phyloP scores from a whole-genome alignment of 306 rosid genomes.

The Nissolia schottii region DNA sequence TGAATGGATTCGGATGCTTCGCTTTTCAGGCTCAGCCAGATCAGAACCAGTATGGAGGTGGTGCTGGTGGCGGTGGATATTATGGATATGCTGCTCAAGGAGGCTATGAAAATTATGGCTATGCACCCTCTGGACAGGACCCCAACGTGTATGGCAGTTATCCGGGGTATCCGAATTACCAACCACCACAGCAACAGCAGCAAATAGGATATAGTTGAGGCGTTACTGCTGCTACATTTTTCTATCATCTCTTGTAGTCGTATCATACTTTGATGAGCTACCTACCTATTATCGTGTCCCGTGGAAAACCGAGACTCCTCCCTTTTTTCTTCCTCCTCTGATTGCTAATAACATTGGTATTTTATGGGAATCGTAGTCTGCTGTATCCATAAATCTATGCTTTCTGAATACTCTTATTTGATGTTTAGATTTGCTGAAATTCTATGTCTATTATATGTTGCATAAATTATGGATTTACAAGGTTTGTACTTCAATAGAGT shows the following conservation, averaged over 20 bases:
- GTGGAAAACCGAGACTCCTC: background rate
- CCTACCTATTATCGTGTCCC: background rate
- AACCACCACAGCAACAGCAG: conserved; percentile 78
- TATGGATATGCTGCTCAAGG: conserved; percentile 76
- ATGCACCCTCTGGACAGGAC: conserved; percentile 74
- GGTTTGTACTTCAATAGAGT: background rate
- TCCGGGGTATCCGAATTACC: conserved; percentile 70
- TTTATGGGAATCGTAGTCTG: conserved; percentile 8
- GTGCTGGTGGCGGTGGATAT: conserved; percentile 41
- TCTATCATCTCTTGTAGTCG: conserved; percentile 18
- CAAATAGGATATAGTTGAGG: conserved; percentile 70
- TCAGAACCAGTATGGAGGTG: conserved; percentile 49
- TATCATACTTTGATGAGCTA: conserved; percentile 9
- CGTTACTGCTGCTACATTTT: background rate
- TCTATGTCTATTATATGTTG: background rate
- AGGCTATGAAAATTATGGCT: conserved; percentile 79
- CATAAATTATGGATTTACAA: background rate
- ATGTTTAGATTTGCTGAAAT: conserved; percentile 11
- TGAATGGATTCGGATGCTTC: background rate
- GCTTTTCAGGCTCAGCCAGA: conserved; percentile 59
- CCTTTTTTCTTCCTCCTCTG: background rate
- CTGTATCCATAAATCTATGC: conserved; percentile 20
- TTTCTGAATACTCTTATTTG: conserved; percentile 7
- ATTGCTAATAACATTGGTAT: conserved; percentile 14
- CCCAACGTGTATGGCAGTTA: conserved; percentile 78